A percentile compares a stretch with the other conserved stretches of the same genome.
These are phyloP conservation scores for Triticum urartu DNA, from an alignment of 176 grass and related monocot genomes.

Conservation along the genomic window DNA sequence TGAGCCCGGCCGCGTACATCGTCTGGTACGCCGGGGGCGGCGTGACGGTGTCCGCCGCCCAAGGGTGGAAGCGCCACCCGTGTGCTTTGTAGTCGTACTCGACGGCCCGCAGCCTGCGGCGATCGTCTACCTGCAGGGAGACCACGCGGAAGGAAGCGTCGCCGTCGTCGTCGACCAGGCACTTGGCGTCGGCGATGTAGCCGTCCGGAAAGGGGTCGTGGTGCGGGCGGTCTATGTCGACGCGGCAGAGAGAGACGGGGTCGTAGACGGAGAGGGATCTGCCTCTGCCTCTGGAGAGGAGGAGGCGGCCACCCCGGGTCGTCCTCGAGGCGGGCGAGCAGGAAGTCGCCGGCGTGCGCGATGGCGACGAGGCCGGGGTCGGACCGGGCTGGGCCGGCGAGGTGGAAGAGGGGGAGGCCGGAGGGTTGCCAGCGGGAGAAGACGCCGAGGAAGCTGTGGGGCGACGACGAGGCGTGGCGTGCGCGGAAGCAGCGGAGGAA, in stretches of 20 bases:
- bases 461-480: background rate
- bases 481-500: slow-evolving; percentile 18
- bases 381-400: slow-evolving; percentile 18
- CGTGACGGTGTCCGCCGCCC: background rate
- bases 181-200: background rate
- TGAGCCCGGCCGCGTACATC: background rate
- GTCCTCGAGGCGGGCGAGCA: slow-evolving; percentile 17
- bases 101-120: background rate
- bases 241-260: background rate
- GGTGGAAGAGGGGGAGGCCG: slow-evolving; percentile 14
- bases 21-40: background rate
- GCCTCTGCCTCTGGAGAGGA: background rate
- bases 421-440: background rate
- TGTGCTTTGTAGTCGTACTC: background rate
- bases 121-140: background rate
- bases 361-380: slow-evolving; percentile 23
- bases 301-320: slow-evolving; percentile 15
- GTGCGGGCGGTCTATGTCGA: background rate
- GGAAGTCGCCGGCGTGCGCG: slow-evolving; percentile 7
- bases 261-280: background rate
- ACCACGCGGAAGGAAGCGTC: slow-evolving; percentile 12
- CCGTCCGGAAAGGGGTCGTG: background rate
- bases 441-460: background rate
- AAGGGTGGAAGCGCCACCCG: background rate
- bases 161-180: background rate